phyloP scores from a whole-genome alignment of 352 stramenopile species.

The Globisporangium apiculatum region DNA sequence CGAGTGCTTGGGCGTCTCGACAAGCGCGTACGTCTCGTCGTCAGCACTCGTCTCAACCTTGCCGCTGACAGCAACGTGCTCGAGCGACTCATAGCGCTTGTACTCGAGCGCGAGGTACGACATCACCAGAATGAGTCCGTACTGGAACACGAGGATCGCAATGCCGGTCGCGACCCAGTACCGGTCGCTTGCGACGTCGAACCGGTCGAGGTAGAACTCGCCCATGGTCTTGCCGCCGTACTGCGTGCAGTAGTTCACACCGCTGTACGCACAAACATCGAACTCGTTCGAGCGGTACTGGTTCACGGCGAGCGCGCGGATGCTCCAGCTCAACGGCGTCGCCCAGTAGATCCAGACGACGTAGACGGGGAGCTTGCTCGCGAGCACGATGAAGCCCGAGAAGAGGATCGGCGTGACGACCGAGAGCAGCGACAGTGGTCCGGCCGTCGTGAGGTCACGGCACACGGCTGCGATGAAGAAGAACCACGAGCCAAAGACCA shows the following conservation, averaged over 20 bases:
- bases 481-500: conserved; percentile 45
- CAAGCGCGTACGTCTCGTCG: conserved; percentile 7
- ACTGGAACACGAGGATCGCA: conserved; percentile 29
- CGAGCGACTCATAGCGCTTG: conserved; percentile 17
- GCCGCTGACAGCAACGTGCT: conserved; percentile 17
- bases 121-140: conserved; percentile 34
- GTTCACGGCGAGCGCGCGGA: conserved; percentile 14
- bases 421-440: conserved; percentile 29
- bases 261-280: conserved; percentile 7
- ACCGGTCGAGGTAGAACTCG: conserved; percentile 32
- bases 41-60: conserved; percentile 4
- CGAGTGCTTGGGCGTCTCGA: background rate
- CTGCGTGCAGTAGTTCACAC: conserved; percentile 10
- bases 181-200: conserved; percentile 18
- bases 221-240: conserved; percentile 23
- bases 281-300: conserved; percentile 12
- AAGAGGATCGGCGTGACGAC: conserved; percentile 40
- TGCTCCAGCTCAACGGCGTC: conserved; percentile 22
- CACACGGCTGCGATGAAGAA: conserved; percentile 31
- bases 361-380: conserved; percentile 34
- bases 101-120: conserved; percentile 14
- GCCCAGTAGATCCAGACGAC: conserved; percentile 23
- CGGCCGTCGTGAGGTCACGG: conserved; percentile 24
- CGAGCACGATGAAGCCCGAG: conserved; percentile 39
- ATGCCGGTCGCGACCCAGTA: conserved; percentile 29